Conservation (phyloP, 495 filamentous ascomycete species). For the Hapsidospora chrysogenum region DNA sequence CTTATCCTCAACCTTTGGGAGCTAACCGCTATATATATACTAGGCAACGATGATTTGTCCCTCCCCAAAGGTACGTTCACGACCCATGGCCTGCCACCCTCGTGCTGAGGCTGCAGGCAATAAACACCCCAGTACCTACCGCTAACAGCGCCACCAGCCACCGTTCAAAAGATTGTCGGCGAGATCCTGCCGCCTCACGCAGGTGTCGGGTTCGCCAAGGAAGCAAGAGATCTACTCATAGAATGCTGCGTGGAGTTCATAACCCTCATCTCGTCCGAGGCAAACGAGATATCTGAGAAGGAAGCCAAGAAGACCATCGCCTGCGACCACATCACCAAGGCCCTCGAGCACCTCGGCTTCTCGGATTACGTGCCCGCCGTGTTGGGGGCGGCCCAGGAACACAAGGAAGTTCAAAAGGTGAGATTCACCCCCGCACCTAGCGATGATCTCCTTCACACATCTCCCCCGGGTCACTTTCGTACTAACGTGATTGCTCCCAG, state of each 20-base stretch:
- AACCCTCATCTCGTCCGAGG: conserved; percentile 89
- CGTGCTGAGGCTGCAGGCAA: background rate
- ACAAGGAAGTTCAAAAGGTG: conserved; percentile 86
- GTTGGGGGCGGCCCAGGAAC: conserved; percentile 71
- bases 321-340: conserved; percentile 88
- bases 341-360: conserved; percentile 79
- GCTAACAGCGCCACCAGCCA: conserved; percentile 40
- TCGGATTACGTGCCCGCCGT: conserved; percentile 77
- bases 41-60: conserved; percentile 75
- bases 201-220: conserved; percentile 62
- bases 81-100: background rate
- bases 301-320: conserved; percentile 98
- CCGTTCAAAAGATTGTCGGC: conserved; percentile 92
- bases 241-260: conserved; percentile 99
- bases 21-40: no score
- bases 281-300: conserved; percentile 95
- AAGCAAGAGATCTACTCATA: conserved; percentile 86
- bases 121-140: background rate
- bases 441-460: background rate
- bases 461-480: background rate
- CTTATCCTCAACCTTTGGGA: no score
- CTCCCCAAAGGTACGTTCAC: conserved; percentile 64
- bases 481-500: conserved; percentile 27
- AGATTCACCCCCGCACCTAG: conserved; percentile 8
- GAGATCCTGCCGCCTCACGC: conserved; percentile 70